These are phyloP conservation scores for Lablab purpureus DNA, from an alignment of 306 rosid genomes.

Conservation along the genomic window DNA sequence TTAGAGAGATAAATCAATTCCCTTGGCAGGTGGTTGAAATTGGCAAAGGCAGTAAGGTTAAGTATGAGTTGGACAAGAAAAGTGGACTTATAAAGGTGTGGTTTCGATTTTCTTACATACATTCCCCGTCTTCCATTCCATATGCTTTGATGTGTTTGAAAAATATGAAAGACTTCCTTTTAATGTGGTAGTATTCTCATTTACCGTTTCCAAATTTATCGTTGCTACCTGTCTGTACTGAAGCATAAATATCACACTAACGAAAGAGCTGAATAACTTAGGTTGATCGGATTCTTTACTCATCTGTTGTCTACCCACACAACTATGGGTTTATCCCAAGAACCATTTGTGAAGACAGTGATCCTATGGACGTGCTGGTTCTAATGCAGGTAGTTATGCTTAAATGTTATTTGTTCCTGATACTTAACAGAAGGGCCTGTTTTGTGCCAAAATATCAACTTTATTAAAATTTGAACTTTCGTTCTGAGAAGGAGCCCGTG, in stretches of 20 bases:
- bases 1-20: slow-evolving; percentile 43
- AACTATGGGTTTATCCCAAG: slow-evolving; percentile 97
- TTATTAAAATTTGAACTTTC: slow-evolving; percentile 19
- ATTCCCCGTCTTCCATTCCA: slow-evolving; percentile 37
- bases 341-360: slow-evolving; percentile 95
- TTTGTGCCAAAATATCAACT: slow-evolving; percentile 29
- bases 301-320: slow-evolving; percentile 98
- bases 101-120: slow-evolving; percentile 24
- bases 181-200: background rate
- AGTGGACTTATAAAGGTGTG: slow-evolving; percentile 90
- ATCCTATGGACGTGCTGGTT: slow-evolving; percentile 93
- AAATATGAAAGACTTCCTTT: slow-evolving; percentile 32
- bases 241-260: slow-evolving; percentile 45
- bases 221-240: slow-evolving; percentile 19
- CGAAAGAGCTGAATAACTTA: slow-evolving; percentile 48
- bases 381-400: slow-evolving; percentile 87
- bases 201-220: background rate
- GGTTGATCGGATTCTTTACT: slow-evolving; percentile 97
- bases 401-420: slow-evolving; percentile 29
- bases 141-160: slow-evolving; percentile 30
- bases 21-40: slow-evolving; percentile 89
- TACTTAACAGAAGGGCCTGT: slow-evolving; percentile 1
- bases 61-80: slow-evolving; percentile 92
- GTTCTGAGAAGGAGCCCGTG: slow-evolving; percentile 76
- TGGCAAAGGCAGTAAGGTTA: slow-evolving; percentile 93